Evolutionary conservation across 75 land plant species (phyloP), one percentile per base, ranked within the genome.

Genomic region (Gnetum montanum): DNA sequence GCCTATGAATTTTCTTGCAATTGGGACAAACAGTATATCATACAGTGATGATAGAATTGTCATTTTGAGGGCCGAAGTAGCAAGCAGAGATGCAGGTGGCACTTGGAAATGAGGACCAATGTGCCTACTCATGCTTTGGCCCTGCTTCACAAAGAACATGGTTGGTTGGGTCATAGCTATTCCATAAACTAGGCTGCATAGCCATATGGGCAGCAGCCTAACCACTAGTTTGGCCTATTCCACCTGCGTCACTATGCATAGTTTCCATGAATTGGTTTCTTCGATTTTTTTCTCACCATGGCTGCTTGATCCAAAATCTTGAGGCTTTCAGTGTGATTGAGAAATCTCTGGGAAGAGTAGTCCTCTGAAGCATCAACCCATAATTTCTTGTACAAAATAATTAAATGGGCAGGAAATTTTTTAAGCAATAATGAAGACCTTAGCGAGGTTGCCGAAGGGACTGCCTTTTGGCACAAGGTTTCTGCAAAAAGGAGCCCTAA

Each of bases 231-330:
- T 73, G 44, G 71, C 57, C 49, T 73, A 73, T 63, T 73, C 76
- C 13, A 73, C 73, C 43, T 73, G 74, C 30, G 76, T 69, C 34
- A 73, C 76, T 25, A 73, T 61, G 67, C 73, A 73, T 16, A 73
- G 27, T 63, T 45, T 68, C 76, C 76, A 69, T 30, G 54, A 22
- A 31, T 51, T 30, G 8, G 66, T 43, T 35, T 20, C 30, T 10
- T 54, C n/a, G n/a, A n/a, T n/a, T n/a, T n/a, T n/a, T n/a, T 4
- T 0, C 10, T 29, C 49, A 47, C 12, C 10, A 47, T 47, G 7
- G 49, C 49, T 47, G 49, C 49, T 24, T 47, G 23, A 29, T 47
- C 49, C 49, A 47, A 25, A 47, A n/a, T 24, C 49, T 29, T 47
- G n/a, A n/a, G n/a, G n/a, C n/a, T n/a, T n/a, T n/a, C n/a, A n/a